Conservation (phyloP, 805 yeast species). For the Wickerhamia fluorescens region DNA sequence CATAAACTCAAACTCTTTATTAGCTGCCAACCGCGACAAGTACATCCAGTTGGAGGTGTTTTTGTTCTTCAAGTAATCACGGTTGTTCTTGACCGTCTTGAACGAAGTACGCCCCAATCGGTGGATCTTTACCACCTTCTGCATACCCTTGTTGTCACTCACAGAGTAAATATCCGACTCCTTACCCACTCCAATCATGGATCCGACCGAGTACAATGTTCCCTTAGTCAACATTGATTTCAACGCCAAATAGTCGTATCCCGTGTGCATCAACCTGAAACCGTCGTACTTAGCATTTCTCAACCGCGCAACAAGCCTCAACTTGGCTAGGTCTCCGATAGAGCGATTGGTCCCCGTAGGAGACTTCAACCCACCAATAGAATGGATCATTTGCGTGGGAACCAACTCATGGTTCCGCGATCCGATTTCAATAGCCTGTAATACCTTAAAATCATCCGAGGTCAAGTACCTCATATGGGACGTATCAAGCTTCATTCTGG, state of each 20-base stretch:
- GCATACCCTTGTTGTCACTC: constrained; percentile 54
- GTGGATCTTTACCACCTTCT: constrained; percentile 80
- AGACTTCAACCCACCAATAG: constrained; percentile 69
- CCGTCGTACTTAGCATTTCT: constrained; percentile 96
- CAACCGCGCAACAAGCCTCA: constrained; percentile 66
- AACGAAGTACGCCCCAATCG: constrained; percentile 92
- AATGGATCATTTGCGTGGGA: constrained; percentile 78
- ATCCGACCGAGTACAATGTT: constrained; percentile 70
- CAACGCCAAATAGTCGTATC: constrained; percentile 88
- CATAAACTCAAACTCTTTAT: constrained; percentile 89
- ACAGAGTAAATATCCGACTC: constrained; percentile 93
- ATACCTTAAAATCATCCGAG: constrained; percentile 82
- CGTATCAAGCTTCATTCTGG: constrained; percentile 81
- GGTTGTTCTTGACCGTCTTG: constrained; percentile 82
- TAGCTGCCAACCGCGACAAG: constrained; percentile 82
- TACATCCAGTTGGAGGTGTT: constrained; percentile 89
- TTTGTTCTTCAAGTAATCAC: constrained; percentile 78
- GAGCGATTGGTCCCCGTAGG: constrained; percentile 71
- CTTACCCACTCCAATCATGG: constrained; percentile 92
- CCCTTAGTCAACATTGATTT: constrained; percentile 74
- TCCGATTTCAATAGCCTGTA: constrained; percentile 86
- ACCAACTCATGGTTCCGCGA: constrained; percentile 91
- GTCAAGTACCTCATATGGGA: constrained; percentile 91
- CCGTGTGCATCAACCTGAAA: constrained; percentile 78
- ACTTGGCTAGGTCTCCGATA: constrained; percentile 80